phyloP scores from a whole-genome alignment of 2,329 filamentous ascomycete species.

The Colletotrichum tropicale region DNA sequence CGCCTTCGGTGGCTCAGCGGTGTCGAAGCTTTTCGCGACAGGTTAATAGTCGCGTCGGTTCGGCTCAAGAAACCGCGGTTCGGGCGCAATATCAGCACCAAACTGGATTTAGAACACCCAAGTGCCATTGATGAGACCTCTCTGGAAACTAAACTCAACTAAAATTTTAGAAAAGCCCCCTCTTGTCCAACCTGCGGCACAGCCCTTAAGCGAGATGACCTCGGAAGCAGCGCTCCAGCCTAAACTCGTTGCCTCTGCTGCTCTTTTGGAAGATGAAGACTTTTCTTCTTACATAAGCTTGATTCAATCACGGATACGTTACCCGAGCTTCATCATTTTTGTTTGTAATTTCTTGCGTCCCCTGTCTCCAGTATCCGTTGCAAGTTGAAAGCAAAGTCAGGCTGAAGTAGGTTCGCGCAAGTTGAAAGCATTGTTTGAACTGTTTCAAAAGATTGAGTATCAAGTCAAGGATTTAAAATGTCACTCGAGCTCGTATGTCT shows the following conservation, averaged over 20 bases:
- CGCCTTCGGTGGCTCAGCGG: background rate
- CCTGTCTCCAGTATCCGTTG: background rate
- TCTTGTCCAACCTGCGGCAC: background rate
- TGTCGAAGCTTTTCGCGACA: background rate
- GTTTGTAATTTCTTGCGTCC: background rate
- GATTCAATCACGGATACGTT: background rate
- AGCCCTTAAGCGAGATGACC: background rate
- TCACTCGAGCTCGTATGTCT: background rate
- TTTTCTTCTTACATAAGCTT: background rate
- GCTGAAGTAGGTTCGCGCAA: background rate
- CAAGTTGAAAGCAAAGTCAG: background rate
- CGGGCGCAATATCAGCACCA: background rate
- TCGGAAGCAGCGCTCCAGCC: background rate
- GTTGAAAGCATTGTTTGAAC: background rate
- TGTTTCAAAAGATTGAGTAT: accelerated
- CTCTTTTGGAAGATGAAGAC: background rate
- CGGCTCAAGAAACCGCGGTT: background rate
- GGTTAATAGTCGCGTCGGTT: background rate
- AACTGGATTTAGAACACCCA: background rate
- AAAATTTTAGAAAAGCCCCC: background rate
- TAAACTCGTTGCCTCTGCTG: background rate
- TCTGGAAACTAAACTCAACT: background rate
- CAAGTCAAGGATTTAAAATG: accelerated
- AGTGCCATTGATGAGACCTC: background rate
- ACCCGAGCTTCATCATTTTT: background rate